Conservation (phyloP, 192 early-diverging fungal species). For the Entomortierella beljakovae region DNA sequence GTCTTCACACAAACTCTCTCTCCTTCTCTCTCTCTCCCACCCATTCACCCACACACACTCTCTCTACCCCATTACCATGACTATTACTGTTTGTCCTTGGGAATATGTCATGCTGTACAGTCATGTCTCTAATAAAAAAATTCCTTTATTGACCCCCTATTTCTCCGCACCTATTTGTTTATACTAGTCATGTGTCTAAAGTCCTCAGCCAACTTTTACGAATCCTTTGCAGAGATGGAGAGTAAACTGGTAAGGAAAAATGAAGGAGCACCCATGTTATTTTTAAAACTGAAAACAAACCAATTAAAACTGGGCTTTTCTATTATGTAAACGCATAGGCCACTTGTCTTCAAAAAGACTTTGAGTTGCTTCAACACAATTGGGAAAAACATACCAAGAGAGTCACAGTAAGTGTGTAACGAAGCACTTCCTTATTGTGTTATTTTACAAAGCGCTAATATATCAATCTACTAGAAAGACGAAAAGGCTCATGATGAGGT, state of each 20-base stretch:
- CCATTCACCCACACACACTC: too few species aligned
- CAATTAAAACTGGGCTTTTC: neutral
- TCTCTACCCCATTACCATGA: too few species aligned
- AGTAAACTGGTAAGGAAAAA: conserved; percentile 46
- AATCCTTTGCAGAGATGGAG: conserved; percentile 53
- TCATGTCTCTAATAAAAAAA: too few species aligned
- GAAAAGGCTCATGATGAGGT: conserved; percentile 52
- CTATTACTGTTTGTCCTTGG: too few species aligned
- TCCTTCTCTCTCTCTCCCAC: too few species aligned
- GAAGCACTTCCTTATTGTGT: neutral
- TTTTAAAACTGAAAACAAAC: too few species aligned
- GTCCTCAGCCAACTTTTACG: conserved; percentile 60
- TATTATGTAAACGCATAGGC: conserved; percentile 19
- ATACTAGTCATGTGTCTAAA: conserved; percentile 57
- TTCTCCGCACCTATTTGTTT: neutral
- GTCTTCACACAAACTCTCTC: too few species aligned
- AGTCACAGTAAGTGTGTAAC: conserved; percentile 27
- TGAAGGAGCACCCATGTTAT: too few species aligned
- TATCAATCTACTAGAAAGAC: conserved; percentile 45
- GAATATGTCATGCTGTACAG: too few species aligned
- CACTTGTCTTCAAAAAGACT: conserved; percentile 55
- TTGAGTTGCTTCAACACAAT: conserved; percentile 46
- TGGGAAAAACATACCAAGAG: conserved; percentile 59
- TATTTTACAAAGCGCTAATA: neutral
- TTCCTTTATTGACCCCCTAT: conserved; percentile 12